Percentiles rank a stretch among this genome's conserved stretches.
Evolutionary conservation across 768 basidiomycete species (phyloP).

Genomic region (Tulasnella sp.): DNA sequence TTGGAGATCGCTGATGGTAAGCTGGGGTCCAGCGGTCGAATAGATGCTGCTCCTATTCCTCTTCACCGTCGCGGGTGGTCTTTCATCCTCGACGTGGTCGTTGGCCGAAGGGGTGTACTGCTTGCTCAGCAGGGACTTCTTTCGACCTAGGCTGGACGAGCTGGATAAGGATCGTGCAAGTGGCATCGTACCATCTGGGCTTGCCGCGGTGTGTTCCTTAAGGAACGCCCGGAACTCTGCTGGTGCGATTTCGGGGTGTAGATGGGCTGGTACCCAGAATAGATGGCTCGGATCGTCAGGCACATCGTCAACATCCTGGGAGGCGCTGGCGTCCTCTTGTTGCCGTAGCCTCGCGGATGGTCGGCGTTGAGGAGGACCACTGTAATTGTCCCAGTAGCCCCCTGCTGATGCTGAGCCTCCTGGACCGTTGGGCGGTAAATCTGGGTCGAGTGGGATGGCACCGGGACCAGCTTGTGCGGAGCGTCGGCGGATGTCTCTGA

Average conservation of each 20-base stretch:
- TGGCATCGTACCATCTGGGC: conserved; percentile 37
- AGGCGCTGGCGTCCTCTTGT: background rate
- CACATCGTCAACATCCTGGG: conserved; percentile 44
- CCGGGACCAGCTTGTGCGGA: conserved; percentile 80
- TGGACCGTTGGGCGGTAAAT: conserved; percentile 63
- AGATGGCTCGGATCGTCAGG: conserved; percentile 83
- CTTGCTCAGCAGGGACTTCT: conserved; percentile 90
- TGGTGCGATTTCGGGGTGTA: conserved; percentile 98
- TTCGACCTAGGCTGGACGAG: conserved; percentile 66
- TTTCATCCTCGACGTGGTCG: conserved; percentile 69
- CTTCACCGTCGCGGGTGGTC: conserved; percentile 62
- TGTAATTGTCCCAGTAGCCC: conserved; percentile 35
- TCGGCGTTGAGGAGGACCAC: background rate
- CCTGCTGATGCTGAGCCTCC: conserved; percentile 39
- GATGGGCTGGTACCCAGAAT: conserved; percentile 97
- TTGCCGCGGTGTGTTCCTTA: conserved; percentile 66
- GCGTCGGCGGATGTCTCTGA: conserved; percentile 80
- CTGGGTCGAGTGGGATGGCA: conserved; percentile 84
- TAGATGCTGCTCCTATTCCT: conserved; percentile 70
- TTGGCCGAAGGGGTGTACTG: conserved; percentile 85
- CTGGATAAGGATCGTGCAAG: conserved; percentile 42
- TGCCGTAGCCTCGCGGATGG: background rate
- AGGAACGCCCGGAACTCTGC: conserved; percentile 94
- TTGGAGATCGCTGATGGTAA: conserved; percentile 94
- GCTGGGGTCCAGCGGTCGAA: conserved; percentile 72